Base-by-base conservation (phyloP, 768 basidiomycete species). In the Kwoniella sp. region DNA sequence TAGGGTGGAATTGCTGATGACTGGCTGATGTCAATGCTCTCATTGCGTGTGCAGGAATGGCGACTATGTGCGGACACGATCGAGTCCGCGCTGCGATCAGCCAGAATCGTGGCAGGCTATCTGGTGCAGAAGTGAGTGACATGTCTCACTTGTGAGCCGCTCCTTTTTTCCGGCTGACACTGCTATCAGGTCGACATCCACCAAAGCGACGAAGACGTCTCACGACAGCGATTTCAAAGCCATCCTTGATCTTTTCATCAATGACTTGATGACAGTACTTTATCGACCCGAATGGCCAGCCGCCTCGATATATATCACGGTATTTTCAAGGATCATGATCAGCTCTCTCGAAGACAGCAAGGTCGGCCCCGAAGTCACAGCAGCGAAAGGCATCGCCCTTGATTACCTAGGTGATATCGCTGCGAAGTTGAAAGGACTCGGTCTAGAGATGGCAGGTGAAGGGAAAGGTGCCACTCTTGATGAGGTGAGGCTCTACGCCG, bases 231-330 rank as follows among this genome's bases (percentile, higher is more conserved):
- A 98, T 76, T 97, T 97, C 78, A 87, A 93, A 55, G 84, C 88
- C 0, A 92, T 98, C 41, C 90, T 98, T 65, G 95, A 98, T 74
- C 90, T 90, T 72, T 83, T 98, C 12, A 87, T 98, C 47, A 87
- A 88, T 1, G 96, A 99, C 75, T 83, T 96, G 25, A 84, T 98
- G 25, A 85, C 86, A 9, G 93, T 96, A 22, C 83, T 97, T 5
- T 93, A 90, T 77, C 91, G 91, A 87, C 94, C 96, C 0, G 96
- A 99, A 81, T 99, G 95, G 93, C 96, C 96, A 5, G 94, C 91
- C 11, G 91, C 96, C 1, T 85, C 88, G 48, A 81, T 96, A 20
- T 83, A 96, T 41, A 82, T 98, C 38, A 86, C 85, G 50, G 89
- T 96, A 53, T 86, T 89, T 7, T 90, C 88, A 68, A 90, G 88